A percentile compares a stretch with the other conserved stretches of the same genome.
Conservation (phyloP, 1,139 yeast genomes). For the Petasospora fabianii region DNA sequence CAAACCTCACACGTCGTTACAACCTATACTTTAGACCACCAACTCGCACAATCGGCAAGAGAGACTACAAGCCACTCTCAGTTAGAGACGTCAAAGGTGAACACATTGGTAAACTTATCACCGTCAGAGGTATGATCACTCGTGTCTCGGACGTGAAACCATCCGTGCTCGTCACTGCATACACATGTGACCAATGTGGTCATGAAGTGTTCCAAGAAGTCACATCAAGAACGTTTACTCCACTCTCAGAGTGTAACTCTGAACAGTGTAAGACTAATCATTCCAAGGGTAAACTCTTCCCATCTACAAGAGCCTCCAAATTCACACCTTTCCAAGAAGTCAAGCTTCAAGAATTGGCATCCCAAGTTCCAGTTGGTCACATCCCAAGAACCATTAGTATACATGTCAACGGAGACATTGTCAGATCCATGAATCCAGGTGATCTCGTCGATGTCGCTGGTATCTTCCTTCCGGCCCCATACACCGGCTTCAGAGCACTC, state of each 20-base stretch:
- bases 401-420: slow-evolving; percentile 87
- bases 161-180: slow-evolving; percentile 83
- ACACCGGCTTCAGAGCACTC: slow-evolving; percentile 90
- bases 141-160: slow-evolving; percentile 97
- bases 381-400: slow-evolving; percentile 85
- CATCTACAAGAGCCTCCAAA: slow-evolving; percentile 94
- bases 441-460: slow-evolving; percentile 93
- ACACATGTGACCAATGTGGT: slow-evolving; percentile 97
- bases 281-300: slow-evolving; percentile 83
- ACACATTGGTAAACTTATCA: slow-evolving; percentile 80
- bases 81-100: slow-evolving; percentile 88
- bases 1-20: slow-evolving; percentile 84
- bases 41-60: slow-evolving; percentile 31
- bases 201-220: slow-evolving; percentile 96
- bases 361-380: slow-evolving; percentile 97
- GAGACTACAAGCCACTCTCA: slow-evolving; percentile 57
- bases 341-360: slow-evolving; percentile 88
- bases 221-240: slow-evolving; percentile 77
- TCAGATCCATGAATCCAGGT: slow-evolving; percentile 87
- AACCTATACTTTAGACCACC: slow-evolving; percentile 82
- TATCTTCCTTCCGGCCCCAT: slow-evolving; percentile 88
- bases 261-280: slow-evolving; percentile 74
- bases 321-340: slow-evolving; percentile 95
- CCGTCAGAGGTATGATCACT: slow-evolving; percentile 91
- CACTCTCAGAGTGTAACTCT: slow-evolving; percentile 82